These are phyloP conservation scores for Acanthochlamys bracteata DNA, from an alignment of 106 monocot genomes.

Conservation along the genomic window DNA sequence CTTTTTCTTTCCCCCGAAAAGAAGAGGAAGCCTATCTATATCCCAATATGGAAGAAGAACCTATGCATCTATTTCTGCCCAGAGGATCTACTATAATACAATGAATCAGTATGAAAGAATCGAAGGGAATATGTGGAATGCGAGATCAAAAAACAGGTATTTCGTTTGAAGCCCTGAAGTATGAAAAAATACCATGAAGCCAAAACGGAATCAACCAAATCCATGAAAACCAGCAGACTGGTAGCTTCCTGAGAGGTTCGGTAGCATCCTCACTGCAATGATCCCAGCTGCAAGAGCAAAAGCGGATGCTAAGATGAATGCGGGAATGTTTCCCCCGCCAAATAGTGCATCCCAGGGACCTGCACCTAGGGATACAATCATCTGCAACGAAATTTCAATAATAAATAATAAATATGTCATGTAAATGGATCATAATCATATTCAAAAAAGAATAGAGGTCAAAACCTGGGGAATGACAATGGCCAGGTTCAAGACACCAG, in stretches of 20 bases:
- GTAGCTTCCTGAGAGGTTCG: slow-evolving; percentile 42
- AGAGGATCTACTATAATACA: too few species aligned
- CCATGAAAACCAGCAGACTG: slow-evolving; percentile 68
- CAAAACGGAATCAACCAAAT: slow-evolving; percentile 46
- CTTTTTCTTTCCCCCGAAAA: too few species aligned
- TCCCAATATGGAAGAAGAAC: too few species aligned
- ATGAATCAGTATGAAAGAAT: slow-evolving; percentile 2
- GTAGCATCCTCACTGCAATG: slow-evolving; percentile 57
- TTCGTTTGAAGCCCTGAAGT: neutral
- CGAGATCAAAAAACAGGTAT: neutral
- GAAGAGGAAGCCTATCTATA: too few species aligned
- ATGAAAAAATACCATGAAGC: neutral
- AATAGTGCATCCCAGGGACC: slow-evolving; percentile 97
- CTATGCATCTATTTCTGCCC: too few species aligned
- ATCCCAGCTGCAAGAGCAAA: slow-evolving; percentile 54
- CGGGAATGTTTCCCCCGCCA: slow-evolving; percentile 93
- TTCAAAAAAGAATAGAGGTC: neutral
- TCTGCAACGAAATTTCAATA: slow-evolving; percentile 32
- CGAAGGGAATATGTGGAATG: neutral
- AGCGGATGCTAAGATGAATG: slow-evolving; percentile 65
- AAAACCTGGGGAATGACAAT: slow-evolving; percentile 92
- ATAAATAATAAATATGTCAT: neutral
- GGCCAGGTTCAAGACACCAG: slow-evolving; percentile 92
- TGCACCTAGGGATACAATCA: slow-evolving; percentile 80
- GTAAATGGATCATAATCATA: neutral